phyloP scores from a whole-genome alignment of 345 rosid genomes.

The Murraya koenigii region DNA sequence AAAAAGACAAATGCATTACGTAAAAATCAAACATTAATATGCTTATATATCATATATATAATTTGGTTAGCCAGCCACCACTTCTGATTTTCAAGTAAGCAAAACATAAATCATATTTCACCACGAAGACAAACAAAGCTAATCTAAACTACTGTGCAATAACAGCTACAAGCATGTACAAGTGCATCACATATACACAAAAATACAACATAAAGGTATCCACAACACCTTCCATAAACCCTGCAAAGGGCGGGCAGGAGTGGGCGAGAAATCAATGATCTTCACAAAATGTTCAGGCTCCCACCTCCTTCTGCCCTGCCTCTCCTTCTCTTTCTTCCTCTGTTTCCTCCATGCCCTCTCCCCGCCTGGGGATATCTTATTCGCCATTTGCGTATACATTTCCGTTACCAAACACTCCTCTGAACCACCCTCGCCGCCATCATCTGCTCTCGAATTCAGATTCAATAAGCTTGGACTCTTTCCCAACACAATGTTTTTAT shows the following conservation, averaged over 20 bases:
- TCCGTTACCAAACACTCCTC: constrained; percentile 59
- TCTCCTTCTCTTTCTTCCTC: constrained; percentile 77
- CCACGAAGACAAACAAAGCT: not conserved
- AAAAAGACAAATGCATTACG: not conserved
- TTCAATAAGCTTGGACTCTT: constrained; percentile 43
- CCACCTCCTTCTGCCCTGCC: constrained; percentile 65
- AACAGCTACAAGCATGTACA: not conserved
- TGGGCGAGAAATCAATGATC: constrained; percentile 67
- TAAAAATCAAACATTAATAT: not conserved
- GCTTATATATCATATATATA: not conserved
- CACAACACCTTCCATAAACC: constrained; percentile 83
- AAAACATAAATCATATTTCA: not conserved
- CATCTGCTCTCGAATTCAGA: constrained; percentile 28
- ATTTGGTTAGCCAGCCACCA: not conserved
- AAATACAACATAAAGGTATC: not conserved
- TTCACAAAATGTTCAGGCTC: constrained; percentile 83
- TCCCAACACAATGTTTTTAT: constrained; percentile 15
- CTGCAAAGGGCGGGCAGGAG: constrained; percentile 64
- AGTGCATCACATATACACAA: not conserved
- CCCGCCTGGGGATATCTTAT: constrained; percentile 62
- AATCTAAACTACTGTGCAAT: constrained; percentile 6
- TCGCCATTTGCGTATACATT: constrained; percentile 74
- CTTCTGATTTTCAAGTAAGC: not conserved
- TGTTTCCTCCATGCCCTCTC: constrained; percentile 62
- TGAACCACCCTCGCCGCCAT: constrained; percentile 49